Evolutionary conservation across 2,329 filamentous ascomycete genomes (phyloP), one percentile per base, ranked within the genome.

Genomic region (Paecilomyces fulvus): DNA sequence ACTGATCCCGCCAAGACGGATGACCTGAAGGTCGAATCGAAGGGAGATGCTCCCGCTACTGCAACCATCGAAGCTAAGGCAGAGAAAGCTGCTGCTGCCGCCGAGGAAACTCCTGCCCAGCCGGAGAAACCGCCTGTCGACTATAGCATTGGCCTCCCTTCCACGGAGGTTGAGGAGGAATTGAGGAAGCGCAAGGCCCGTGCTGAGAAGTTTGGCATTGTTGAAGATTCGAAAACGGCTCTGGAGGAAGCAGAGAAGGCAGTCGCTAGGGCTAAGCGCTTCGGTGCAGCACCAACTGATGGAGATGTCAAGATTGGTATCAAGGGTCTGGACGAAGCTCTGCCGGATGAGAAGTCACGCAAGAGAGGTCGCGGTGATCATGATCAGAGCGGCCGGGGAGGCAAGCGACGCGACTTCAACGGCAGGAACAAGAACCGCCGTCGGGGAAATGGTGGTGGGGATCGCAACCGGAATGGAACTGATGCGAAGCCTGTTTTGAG

Each of bases 111-210:
- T 1, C 49, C 60, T 5, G 62, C 64, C 3, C 55, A 62, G 43
- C 55, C 69, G 55, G 61, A 65, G 56, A 72, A 75, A 61, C 68
- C 70, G 4, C 64, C 67, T 1, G 67, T 68, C 25, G 67, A 73
- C 56, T 79, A 73, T 62, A 70, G 71, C 8, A 69, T 71, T 21
- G 71, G 75, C 23, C 70, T 79, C 17, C 70, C 75, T 9, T 63
- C 71, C 14, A 75, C 76, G 6, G 71, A 76, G 55, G 54, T 77
- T 23, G 76, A 79, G 59, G 70, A 70, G 46, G 77, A 79, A 56
- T 58, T 79, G 61, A 72, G 68, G 56, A 79, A 77, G 67, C 75
- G 77, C 58, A 77, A 77, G 64, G 73, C 73, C 37, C 75, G 77
- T 53, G 77, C 77, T 11, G 76, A 74, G 59, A 76, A 78, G 57